Conservation (phyloP, 257 asterid species). For the Anisodus tanguticus region DNA sequence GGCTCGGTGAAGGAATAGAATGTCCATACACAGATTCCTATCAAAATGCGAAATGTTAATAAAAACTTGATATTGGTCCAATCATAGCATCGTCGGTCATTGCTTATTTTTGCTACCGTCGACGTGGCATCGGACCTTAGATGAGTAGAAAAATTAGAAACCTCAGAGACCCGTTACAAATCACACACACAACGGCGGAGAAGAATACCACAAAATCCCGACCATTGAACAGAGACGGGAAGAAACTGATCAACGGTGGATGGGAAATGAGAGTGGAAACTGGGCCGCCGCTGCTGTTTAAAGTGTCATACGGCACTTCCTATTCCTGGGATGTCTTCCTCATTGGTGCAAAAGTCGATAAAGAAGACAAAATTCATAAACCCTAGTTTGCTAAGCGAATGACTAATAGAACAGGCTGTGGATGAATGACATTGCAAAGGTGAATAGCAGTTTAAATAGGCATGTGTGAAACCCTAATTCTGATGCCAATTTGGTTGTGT, state of each 20-base stretch:
- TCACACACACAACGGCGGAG: constrained; percentile 58
- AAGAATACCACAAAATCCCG: constrained; percentile 46
- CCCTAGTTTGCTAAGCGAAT: too few relatives aligned
- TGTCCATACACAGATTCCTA: constrained; percentile 68
- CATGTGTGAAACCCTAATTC: too few relatives aligned
- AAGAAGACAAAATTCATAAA: too few relatives aligned
- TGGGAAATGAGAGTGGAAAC: constrained; percentile 38
- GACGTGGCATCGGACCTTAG: constrained; percentile 70
- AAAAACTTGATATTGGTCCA: constrained; percentile 47
- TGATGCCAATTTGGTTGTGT: neutral
- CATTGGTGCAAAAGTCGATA: constrained; percentile 39
- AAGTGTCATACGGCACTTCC: constrained; percentile 95
- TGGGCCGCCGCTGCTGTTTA: constrained; percentile 44
- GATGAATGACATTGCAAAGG: too few relatives aligned
- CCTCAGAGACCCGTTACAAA: constrained; percentile 86
- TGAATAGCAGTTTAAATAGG: too few relatives aligned
- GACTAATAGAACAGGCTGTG: too few relatives aligned
- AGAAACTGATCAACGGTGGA: constrained; percentile 44
- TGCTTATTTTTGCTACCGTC: constrained; percentile 51
- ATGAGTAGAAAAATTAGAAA: neutral
- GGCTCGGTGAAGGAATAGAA: constrained; percentile 56
- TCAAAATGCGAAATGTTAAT: constrained; percentile 56
- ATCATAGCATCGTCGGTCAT: constrained; percentile 65
- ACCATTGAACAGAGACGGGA: constrained; percentile 40
- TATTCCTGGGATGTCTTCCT: constrained; percentile 80